Evolutionary conservation across 2,329 filamentous ascomycete species (phyloP).

Genomic region (Calycina marina): DNA sequence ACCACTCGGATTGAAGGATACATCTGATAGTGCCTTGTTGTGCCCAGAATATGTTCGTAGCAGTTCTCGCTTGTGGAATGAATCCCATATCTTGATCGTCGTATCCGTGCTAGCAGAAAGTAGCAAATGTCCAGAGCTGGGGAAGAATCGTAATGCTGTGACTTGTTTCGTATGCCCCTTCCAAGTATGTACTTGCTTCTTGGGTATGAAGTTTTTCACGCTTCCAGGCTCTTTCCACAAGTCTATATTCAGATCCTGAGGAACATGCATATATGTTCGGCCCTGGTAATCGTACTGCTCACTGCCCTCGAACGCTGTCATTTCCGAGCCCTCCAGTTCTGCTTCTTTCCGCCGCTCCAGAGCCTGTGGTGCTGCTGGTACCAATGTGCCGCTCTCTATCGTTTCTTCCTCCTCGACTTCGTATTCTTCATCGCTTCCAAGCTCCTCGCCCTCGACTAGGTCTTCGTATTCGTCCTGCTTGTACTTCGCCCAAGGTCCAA

Average conservation of each 20-base stretch:
- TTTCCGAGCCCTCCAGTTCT: constrained; percentile 55
- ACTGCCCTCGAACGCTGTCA: constrained; percentile 72
- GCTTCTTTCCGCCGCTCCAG: constrained; percentile 40
- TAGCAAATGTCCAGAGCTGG: constrained; percentile 71
- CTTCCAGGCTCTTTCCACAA: constrained; percentile 68
- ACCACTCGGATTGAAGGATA: constrained; percentile 72
- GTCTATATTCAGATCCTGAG: constrained; percentile 77
- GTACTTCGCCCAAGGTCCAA: constrained; percentile 90
- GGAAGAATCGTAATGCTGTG: constrained; percentile 82
- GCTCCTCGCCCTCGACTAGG: constrained; percentile 55
- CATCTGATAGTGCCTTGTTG: constrained; percentile 76
- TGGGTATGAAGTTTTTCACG: constrained; percentile 81
- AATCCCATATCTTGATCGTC: constrained; percentile 88
- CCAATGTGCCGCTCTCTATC: constrained; percentile 46
- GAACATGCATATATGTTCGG: constrained; percentile 93
- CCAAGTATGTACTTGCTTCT: constrained; percentile 86
- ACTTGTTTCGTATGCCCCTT: constrained; percentile 73
- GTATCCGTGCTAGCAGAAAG: constrained; percentile 81
- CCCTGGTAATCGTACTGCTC: constrained; percentile 86
- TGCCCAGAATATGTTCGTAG: constrained; percentile 87
- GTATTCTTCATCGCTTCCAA: constrained; percentile 67
- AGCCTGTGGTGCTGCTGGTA: constrained; percentile 40
- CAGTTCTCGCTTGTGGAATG: constrained; percentile 78
- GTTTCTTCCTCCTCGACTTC: constrained; percentile 58
- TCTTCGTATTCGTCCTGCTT: constrained; percentile 58